Evolutionary conservation across 345 rosid genomes (phyloP).

Genomic region (Gossypium bickii): DNA sequence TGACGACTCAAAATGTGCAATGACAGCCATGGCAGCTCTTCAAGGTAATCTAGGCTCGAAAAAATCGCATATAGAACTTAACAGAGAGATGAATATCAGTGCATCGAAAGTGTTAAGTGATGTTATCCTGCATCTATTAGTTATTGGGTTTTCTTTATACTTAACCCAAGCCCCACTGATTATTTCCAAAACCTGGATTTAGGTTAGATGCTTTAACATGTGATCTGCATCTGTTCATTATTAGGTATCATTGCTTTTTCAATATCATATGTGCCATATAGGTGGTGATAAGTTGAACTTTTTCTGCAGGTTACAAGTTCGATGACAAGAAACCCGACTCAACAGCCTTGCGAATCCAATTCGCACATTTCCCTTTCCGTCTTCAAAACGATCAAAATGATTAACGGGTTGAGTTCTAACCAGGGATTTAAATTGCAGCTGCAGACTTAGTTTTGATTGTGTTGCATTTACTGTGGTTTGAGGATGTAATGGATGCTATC

Average conservation of each 20-base stretch:
- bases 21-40: slow-evolving; percentile 54
- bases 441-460: neutral
- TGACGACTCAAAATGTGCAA: slow-evolving; percentile 40
- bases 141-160: neutral
- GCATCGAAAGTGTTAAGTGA: neutral
- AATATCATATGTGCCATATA: neutral
- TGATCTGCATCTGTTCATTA: neutral
- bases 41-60: slow-evolving; percentile 36
- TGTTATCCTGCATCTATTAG: neutral
- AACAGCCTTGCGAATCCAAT: slow-evolving; percentile 34
- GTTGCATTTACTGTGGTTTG: neutral
- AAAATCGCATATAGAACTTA: neutral
- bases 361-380: slow-evolving; percentile 46
- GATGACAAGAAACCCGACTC: slow-evolving; percentile 49
- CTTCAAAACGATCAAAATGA: slow-evolving; percentile 28
- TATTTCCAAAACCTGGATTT: neutral
- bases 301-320: slow-evolving; percentile 47
- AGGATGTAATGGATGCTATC: neutral
- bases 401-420: neutral
- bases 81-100: neutral
- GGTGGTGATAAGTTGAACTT: slow-evolving; percentile 1
- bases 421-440: neutral
- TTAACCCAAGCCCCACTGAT: neutral
- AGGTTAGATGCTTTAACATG: neutral
- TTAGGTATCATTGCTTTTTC: neutral